These are phyloP conservation scores for Citrus sp. DNA, from an alignment of 345 rosid genomes.

Conservation along the genomic window DNA sequence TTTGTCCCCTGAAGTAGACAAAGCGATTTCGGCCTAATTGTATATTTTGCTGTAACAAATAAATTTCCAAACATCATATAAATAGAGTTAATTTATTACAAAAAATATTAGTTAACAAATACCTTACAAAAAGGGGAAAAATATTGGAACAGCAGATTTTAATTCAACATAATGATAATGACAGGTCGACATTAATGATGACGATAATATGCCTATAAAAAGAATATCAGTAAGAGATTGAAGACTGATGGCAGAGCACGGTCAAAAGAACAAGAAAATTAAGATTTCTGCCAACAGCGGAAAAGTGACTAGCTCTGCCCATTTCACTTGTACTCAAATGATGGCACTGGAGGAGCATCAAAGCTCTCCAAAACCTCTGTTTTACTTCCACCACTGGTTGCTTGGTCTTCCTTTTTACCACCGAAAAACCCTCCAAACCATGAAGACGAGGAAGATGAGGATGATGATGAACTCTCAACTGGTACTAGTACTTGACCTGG, in stretches of 20 bases:
- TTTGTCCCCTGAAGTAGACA: too few relatives aligned
- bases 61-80: too few relatives aligned
- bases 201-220: not conserved
- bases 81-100: too few relatives aligned
- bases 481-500: conserved; percentile 31
- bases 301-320: not conserved
- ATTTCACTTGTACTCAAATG: conserved; percentile 61
- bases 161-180: not conserved
- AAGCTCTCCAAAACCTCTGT: conserved; percentile 71
- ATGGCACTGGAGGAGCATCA: conserved; percentile 83
- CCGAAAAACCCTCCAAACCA: conserved; percentile 66
- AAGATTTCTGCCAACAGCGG: not conserved
- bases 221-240: not conserved
- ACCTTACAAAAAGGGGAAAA: not conserved
- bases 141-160: not conserved
- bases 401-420: conserved; percentile 39
- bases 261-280: not conserved
- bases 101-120: too few relatives aligned
- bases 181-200: not conserved
- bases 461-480: conserved; percentile 20
- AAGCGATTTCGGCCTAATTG: too few relatives aligned
- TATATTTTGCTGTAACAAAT: too few relatives aligned
- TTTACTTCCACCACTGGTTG: conserved; percentile 35
- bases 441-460: not conserved
- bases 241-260: not conserved